Percentiles rank a stretch among this genome's conserved stretches.
These are phyloP conservation scores for Trichoderma arundinaceum DNA, from an alignment of 2,329 filamentous ascomycete genomes.

Conservation along the genomic window DNA sequence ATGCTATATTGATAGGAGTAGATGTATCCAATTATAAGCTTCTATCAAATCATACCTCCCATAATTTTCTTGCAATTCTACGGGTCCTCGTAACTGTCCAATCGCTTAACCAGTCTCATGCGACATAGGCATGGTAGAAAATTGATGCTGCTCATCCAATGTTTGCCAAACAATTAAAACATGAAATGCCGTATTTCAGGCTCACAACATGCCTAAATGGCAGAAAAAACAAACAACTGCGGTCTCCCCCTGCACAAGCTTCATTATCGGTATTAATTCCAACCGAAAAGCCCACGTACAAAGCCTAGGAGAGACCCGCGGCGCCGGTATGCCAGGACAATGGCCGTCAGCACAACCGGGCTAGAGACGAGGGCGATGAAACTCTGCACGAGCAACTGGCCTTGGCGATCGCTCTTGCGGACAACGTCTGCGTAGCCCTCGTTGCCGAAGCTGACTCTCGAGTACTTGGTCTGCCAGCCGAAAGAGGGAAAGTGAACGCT, in stretches of 20 bases:
- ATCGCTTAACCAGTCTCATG: not conserved
- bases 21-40: not conserved
- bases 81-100: not conserved
- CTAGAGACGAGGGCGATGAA: conserved; percentile 48
- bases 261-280: conserved; percentile 2
- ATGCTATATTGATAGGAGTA: not conserved
- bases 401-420: conserved; percentile 70
- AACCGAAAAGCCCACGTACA: conserved; percentile 20
- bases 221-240: too few species aligned
- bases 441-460: conserved; percentile 90
- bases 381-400: conserved; percentile 59
- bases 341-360: conserved; percentile 40
- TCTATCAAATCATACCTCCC: conserved; percentile 13
- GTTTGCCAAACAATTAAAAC: not conserved
- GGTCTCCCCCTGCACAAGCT: not conserved
- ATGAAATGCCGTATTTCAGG: not conserved
- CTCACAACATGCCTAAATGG: not conserved
- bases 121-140: not conserved
- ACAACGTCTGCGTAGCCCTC: conserved; percentile 87
- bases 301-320: conserved; percentile 35
- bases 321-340: conserved; percentile 40
- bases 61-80: conserved; percentile 11
- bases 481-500: conserved; percentile 75
- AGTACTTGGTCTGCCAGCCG: conserved; percentile 93
- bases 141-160: not conserved